Percentiles rank a stretch among this genome's conserved stretches.
Conservation (phyloP, 2,329 filamentous ascomycete genomes). For the Emergomyces orientalis region DNA sequence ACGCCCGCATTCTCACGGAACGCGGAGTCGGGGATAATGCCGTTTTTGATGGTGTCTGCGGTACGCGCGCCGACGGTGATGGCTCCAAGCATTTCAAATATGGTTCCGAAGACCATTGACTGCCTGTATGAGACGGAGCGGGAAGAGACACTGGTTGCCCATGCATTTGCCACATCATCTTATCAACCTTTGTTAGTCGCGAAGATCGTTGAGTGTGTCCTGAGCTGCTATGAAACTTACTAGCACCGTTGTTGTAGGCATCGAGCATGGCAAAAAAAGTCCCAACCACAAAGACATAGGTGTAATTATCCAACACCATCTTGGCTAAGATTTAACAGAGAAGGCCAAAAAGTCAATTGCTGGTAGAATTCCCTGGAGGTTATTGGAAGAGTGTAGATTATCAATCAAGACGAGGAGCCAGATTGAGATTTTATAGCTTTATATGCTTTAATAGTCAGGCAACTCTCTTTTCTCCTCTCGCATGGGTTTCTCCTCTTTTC, state of each 20-base stretch:
- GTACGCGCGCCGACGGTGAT: slow-evolving; percentile 59
- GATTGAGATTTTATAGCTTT: not conserved
- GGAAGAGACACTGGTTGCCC: slow-evolving; percentile 75
- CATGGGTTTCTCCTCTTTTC: not conserved
- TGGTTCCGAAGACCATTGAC: slow-evolving; percentile 56
- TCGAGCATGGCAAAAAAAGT: slow-evolving; percentile 67
- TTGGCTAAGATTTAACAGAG: slow-evolving; percentile 25
- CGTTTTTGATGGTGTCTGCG: slow-evolving; percentile 71
- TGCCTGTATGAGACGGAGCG: slow-evolving; percentile 61
- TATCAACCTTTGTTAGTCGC: slow-evolving; percentile 7
- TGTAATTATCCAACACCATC: slow-evolving; percentile 54
- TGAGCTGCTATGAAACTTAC: slow-evolving; percentile 40
- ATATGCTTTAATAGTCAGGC: not conserved
- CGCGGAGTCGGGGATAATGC: slow-evolving; percentile 54
- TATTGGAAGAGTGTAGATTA: not conserved
- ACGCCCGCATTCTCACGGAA: slow-evolving; percentile 55
- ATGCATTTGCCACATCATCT: slow-evolving; percentile 79
- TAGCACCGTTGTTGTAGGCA: slow-evolving; percentile 70
- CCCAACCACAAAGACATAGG: slow-evolving; percentile 66
- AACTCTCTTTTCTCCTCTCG: not conserved
- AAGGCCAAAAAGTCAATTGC: not conserved
- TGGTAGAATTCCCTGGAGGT: not conserved
- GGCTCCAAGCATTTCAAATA: slow-evolving; percentile 61
- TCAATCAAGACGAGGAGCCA: not conserved
- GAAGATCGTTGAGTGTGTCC: not conserved